Percentiles rank a stretch among this genome's conserved stretches.
phyloP scores from a whole-genome alignment of 2,329 filamentous ascomycete genomes.

The Sphaceloma murrayae region DNA sequence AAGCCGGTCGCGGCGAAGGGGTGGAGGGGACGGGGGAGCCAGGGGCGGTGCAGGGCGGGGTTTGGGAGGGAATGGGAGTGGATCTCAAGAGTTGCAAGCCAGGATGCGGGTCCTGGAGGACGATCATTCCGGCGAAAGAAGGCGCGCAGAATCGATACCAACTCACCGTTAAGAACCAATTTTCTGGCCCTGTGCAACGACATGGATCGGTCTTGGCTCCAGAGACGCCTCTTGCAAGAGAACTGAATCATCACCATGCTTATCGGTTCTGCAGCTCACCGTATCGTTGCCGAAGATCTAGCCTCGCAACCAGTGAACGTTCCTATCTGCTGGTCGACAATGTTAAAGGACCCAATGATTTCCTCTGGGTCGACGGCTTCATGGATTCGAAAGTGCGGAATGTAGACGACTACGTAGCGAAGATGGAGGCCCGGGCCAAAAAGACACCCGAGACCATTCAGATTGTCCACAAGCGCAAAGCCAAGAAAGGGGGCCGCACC shows the following conservation, averaged over 20 bases:
- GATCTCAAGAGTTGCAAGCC: too few relatives aligned
- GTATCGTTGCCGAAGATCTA: too few relatives aligned
- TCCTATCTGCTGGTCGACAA: too few relatives aligned
- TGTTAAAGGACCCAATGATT: too few relatives aligned
- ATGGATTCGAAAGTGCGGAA: conserved; percentile 5
- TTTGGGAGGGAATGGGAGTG: neutral
- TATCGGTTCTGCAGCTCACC: too few relatives aligned
- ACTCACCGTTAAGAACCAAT: too few relatives aligned
- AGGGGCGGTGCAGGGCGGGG: neutral
- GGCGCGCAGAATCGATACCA: too few relatives aligned
- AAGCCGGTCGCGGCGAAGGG: neutral
- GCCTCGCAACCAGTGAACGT: too few relatives aligned
- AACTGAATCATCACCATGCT: too few relatives aligned
- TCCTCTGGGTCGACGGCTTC: neutral
- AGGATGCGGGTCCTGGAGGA: neutral
- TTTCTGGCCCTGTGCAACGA: neutral
- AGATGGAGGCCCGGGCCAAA: neutral
- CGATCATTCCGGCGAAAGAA: too few relatives aligned
- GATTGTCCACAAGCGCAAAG: conserved; percentile 8
- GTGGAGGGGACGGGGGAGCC: conserved; percentile 1
- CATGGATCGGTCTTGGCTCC: too few relatives aligned
- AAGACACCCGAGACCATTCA: neutral
- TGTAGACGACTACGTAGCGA: conserved; percentile 5
- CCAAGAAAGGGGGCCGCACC: conserved; percentile 1
- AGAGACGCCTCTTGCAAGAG: too few relatives aligned